phyloP scores from a whole-genome alignment of 139 green algal species.

The Coelastrella sp. region DNA sequence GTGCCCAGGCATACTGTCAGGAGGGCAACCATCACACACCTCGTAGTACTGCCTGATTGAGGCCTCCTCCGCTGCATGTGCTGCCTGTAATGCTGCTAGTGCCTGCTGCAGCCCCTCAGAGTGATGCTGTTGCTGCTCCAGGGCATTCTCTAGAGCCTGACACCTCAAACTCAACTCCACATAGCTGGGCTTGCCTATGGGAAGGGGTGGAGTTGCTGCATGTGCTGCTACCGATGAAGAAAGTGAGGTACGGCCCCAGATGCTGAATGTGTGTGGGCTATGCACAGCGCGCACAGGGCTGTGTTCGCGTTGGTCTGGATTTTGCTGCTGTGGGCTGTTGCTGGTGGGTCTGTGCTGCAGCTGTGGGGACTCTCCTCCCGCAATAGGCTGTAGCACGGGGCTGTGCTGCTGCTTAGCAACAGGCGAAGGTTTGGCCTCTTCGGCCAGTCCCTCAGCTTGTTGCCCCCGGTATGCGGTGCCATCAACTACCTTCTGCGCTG shows the following conservation, averaged over 20 bases:
- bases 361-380: too few species aligned
- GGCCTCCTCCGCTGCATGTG: conserved; percentile 11
- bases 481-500: too few species aligned
- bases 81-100: neutral
- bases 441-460: too few species aligned
- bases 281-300: too few species aligned
- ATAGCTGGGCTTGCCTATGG: neutral
- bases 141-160: neutral
- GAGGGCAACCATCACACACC: too few species aligned
- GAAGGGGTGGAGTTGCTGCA: neutral
- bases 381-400: too few species aligned
- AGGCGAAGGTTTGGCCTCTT: neutral
- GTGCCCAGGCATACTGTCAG: too few species aligned
- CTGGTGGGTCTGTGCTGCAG: too few species aligned
- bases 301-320: too few species aligned
- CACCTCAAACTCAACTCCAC: conserved; percentile 14
- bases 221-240: conserved; percentile 4
- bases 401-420: neutral
- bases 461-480: too few species aligned
- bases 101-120: neutral
- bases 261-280: too few species aligned
- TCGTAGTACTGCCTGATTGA: neutral
- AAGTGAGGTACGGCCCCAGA: neutral
- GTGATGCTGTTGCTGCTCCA: conserved; percentile 41
- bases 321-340: too few species aligned